phyloP scores from a whole-genome alignment of 208 protist species.

The Crithidia expoeki region DNA sequence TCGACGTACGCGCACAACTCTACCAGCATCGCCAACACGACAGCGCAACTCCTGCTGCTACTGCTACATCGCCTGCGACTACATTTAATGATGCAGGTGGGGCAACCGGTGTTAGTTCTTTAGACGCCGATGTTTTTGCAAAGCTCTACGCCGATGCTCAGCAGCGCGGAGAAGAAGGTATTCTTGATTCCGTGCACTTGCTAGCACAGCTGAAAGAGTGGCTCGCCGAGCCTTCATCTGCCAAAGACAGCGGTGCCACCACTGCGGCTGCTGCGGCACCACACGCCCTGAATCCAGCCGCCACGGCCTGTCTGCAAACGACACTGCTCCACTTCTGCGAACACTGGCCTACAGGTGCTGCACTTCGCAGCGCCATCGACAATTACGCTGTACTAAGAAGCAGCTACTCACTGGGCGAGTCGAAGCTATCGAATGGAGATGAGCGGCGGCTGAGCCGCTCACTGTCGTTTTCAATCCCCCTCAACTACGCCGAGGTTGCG shows the following conservation, averaged over 20 bases:
- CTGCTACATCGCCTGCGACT: background rate
- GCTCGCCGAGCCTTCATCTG: background rate
- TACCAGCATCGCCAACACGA: background rate
- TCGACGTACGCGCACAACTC: conserved; percentile 1
- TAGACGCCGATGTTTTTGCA: conserved; percentile 16
- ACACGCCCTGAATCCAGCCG: background rate
- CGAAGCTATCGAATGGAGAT: background rate
- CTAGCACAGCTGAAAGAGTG: conserved; percentile 21
- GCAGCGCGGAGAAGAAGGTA: conserved; percentile 13
- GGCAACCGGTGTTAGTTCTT: background rate
- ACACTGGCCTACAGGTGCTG: conserved; percentile 26
- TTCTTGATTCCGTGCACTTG: conserved; percentile 17
- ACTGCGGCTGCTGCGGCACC: background rate
- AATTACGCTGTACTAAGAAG: background rate
- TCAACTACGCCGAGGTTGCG: conserved; percentile 29
- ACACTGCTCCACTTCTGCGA: conserved; percentile 29
- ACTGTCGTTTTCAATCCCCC: background rate
- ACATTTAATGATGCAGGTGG: background rate
- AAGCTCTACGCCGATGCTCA: conserved; percentile 2
- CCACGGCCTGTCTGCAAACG: conserved; percentile 22
- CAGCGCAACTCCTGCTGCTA: background rate
- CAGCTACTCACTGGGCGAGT: background rate
- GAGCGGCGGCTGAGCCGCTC: background rate
- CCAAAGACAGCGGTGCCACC: too few relatives aligned
- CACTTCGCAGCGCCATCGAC: conserved; percentile 22